phyloP scores from a whole-genome alignment of 192 early-diverging fungal species.

The Linnemannia zychae region DNA sequence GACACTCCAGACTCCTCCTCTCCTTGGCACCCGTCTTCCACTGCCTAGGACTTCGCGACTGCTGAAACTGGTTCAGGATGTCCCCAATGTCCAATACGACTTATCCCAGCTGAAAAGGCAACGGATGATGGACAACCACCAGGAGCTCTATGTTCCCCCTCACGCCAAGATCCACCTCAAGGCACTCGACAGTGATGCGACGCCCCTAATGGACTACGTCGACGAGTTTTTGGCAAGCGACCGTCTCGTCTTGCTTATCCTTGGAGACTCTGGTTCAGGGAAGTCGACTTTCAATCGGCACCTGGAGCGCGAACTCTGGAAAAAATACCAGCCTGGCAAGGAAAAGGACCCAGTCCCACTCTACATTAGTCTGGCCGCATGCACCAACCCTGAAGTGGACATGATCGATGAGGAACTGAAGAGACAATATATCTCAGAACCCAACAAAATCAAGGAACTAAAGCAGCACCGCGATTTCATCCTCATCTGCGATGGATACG shows the following conservation, averaged over 20 bases:
- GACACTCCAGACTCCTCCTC: not conserved
- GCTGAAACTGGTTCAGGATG: not conserved
- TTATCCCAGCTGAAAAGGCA: not conserved
- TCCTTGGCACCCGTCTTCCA: not conserved
- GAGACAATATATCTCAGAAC: not conserved
- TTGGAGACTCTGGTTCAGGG: constrained; percentile 5
- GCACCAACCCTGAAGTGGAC: not conserved
- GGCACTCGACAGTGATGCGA: not conserved
- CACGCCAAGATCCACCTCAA: not conserved
- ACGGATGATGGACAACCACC: not conserved
- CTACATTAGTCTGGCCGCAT: not conserved
- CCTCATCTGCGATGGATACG: constrained; percentile 12
- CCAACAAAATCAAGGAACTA: not conserved
- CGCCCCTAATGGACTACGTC: not conserved
- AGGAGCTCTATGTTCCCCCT: not conserved
- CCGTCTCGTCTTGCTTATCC: not conserved
- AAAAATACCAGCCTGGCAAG: not conserved
- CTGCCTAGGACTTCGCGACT: not conserved
- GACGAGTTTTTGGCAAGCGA: not conserved
- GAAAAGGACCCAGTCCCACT: not conserved
- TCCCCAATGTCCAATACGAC: not conserved
- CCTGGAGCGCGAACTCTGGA: not conserved
- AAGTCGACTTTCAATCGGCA: constrained; percentile 5
- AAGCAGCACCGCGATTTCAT: not conserved
- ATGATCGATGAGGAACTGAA: not conserved